These are phyloP conservation scores for Carex sylvatica DNA, from an alignment of 202 grass and related monocot genomes.

Conservation along the genomic window DNA sequence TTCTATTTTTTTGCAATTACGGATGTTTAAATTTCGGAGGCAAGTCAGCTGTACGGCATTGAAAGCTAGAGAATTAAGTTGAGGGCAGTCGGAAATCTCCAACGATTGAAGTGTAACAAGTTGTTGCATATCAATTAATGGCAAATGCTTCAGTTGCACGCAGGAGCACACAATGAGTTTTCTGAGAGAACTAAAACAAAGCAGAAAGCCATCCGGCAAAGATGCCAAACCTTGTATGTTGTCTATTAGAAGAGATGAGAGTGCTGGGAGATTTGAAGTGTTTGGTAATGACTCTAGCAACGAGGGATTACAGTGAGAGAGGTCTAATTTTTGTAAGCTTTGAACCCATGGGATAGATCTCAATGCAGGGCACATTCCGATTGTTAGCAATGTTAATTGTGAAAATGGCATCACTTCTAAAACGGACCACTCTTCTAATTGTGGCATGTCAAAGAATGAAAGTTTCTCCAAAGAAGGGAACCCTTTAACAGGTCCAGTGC, in stretches of 20 bases:
- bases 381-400: conserved; percentile 11
- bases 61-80: conserved; percentile 23
- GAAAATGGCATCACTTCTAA: conserved; percentile 10
- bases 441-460: conserved; percentile 15
- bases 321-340: conserved; percentile 17
- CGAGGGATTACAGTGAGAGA: neutral
- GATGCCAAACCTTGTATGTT: conserved; percentile 4
- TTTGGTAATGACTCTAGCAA: conserved; percentile 10
- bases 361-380: neutral
- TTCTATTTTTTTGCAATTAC: neutral
- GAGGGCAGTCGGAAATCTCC: neutral
- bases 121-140: conserved; percentile 20
- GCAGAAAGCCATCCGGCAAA: neutral
- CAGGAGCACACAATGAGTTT: conserved; percentile 12
- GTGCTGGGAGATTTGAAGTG: neutral
- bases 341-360: conserved; percentile 24
- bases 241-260: conserved; percentile 29
- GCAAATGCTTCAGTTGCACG: conserved; percentile 17
- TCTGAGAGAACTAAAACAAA: neutral
- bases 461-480: conserved; percentile 30
- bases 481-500: conserved; percentile 11
- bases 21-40: conserved; percentile 17
- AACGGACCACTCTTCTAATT: conserved; percentile 16
- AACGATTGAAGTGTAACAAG: conserved; percentile 20
- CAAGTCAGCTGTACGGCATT: neutral